phyloP scores from a whole-genome alignment of 2,329 filamentous ascomycete genomes.

The Fusarium continuum region DNA sequence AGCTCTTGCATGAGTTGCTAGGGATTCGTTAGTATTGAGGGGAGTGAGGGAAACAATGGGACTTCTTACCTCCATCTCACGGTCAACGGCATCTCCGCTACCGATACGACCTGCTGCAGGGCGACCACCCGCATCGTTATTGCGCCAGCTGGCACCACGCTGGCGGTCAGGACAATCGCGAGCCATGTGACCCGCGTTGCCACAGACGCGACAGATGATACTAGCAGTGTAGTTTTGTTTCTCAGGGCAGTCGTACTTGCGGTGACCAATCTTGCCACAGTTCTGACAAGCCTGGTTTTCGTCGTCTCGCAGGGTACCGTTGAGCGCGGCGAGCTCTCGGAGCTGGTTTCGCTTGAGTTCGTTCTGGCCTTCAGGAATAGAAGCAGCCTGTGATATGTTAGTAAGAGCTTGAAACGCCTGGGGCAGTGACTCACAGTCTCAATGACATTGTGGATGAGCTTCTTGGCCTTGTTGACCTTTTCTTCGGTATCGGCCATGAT shows the following conservation, averaged over 20 bases:
- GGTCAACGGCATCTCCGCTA: slow-evolving; percentile 84
- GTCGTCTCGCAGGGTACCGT: slow-evolving; percentile 98
- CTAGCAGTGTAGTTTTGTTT: slow-evolving; percentile 98
- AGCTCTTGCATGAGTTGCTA: slow-evolving; percentile 98
- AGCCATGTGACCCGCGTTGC: slow-evolving; percentile 98
- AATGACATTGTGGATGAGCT: slow-evolving; percentile 97
- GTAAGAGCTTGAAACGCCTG: neutral
- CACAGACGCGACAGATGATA: slow-evolving; percentile 98
- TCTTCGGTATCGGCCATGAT: slow-evolving; percentile 99
- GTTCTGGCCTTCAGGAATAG: slow-evolving; percentile 98
- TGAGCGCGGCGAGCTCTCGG: slow-evolving; percentile 94
- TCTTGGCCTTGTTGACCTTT: slow-evolving; percentile 99
- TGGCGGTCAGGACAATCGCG: slow-evolving; percentile 96
- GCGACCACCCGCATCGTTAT: slow-evolving; percentile 68
- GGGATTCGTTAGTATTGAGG: slow-evolving; percentile 52
- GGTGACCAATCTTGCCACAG: slow-evolving; percentile 97
- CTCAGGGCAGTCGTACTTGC: slow-evolving; percentile 98
- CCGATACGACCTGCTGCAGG: slow-evolving; percentile 72
- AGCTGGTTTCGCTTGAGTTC: slow-evolving; percentile 99
- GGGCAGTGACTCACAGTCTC: slow-evolving; percentile 78
- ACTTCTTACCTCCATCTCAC: slow-evolving; percentile 86
- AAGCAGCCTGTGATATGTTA: slow-evolving; percentile 76
- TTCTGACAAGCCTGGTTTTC: slow-evolving; percentile 99
- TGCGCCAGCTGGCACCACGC: slow-evolving; percentile 91
- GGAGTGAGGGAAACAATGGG: neutral